These are phyloP conservation scores for Citrus cavaleriei DNA, from an alignment of 345 rosid genomes.

Conservation along the genomic window DNA sequence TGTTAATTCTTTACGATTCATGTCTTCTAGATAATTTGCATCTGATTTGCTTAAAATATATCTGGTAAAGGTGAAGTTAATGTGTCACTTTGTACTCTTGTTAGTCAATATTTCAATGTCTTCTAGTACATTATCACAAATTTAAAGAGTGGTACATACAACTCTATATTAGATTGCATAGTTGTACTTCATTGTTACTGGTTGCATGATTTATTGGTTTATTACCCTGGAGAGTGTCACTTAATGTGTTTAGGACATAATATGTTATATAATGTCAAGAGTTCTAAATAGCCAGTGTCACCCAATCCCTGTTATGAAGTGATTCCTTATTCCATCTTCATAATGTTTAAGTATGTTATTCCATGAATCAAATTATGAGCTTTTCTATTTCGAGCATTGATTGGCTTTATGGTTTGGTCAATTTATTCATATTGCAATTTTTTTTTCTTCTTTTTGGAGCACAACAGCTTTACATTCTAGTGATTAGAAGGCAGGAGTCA, in stretches of 20 bases:
- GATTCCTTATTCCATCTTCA: background rate
- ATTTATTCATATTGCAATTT: background rate
- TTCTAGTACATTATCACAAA: background rate
- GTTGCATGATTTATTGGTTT: background rate
- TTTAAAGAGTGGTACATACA: background rate
- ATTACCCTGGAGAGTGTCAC: background rate
- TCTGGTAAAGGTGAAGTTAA: background rate
- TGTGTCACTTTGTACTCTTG: background rate
- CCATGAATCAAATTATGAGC: background rate
- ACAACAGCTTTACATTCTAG: background rate
- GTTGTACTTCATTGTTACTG: background rate
- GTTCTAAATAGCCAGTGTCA: no score
- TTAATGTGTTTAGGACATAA: background rate
- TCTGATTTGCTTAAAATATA: background rate
- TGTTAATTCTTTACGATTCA: no score
- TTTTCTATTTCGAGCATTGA: background rate
- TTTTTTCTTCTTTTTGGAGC: no score
- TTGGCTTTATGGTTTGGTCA: background rate
- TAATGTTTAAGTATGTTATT: background rate
- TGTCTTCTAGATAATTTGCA: background rate
- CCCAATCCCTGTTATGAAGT: background rate
- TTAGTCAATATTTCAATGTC: background rate
- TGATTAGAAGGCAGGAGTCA: background rate
- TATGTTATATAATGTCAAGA: background rate
- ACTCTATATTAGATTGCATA: background rate